phyloP scores from a whole-genome alignment of 2,329 filamentous ascomycete genomes.

The Diaporthe sp. region DNA sequence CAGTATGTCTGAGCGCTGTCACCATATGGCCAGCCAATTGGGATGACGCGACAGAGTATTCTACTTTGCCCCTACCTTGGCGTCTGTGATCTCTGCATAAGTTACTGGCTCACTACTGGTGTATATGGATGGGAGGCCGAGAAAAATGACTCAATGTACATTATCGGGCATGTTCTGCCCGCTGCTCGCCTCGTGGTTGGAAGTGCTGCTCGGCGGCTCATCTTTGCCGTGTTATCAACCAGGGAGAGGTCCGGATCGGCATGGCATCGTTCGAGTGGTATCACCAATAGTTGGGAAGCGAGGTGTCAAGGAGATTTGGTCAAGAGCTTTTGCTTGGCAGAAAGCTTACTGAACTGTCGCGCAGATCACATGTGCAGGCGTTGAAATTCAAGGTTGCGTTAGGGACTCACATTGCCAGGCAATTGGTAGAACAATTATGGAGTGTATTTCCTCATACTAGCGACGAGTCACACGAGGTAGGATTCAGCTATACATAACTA shows the following conservation, averaged over 20 bases:
- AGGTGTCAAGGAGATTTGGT: background rate
- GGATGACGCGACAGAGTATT: background rate
- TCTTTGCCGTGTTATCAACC: background rate
- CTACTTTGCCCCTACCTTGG: background rate
- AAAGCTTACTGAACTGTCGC: no score
- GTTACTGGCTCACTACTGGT: no score
- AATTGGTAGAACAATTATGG: background rate
- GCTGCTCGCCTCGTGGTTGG: background rate
- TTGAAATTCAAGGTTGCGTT: background rate
- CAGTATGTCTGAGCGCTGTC: background rate
- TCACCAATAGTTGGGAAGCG: background rate
- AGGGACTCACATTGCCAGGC: background rate
- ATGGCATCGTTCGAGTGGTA: background rate
- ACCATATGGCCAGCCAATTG: background rate
- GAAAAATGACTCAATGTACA: background rate
- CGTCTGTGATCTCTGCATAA: background rate
- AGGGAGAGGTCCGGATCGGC: background rate
- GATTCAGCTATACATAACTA: background rate
- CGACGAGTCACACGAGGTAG: background rate
- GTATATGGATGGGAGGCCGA: background rate
- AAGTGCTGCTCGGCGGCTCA: background rate
- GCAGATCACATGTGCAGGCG: background rate
- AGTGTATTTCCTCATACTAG: background rate
- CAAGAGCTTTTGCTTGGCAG: background rate
- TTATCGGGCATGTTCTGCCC: no score